Evolutionary conservation across 1,284 basidiomycete genomes (phyloP), one percentile per base, ranked within the genome.

Genomic region (Naganishia liquefaciens): DNA sequence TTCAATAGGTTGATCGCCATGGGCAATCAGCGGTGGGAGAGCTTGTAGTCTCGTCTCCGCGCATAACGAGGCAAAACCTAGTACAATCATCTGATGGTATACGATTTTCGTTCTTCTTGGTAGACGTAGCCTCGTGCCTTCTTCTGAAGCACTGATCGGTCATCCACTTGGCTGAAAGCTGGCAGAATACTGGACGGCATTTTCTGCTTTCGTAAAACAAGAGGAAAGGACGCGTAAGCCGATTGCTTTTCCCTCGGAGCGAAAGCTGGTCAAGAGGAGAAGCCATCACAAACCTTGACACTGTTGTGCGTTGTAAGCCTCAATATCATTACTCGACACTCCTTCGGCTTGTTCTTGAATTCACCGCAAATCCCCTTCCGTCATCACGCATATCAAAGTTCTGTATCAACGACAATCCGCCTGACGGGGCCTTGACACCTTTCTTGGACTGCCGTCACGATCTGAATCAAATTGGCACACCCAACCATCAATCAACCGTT

Each of bases 11-110:
- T 81, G 63, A 64, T 81, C 52, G 75, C 74, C 57, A 79, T 80
- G 72, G 77, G 77, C 9, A 68, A 71, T 46, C 77, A 80, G 72
- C 67, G 76, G 55, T 81, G 79, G 79, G 80, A 80, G 69, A 72
- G 73, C 43, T 68, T 80, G 67, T 80, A 76, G 40, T 33, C 21
- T n/a, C 21, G 23, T 15, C 28, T n/a, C n/a, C 21, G 23, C n/a
- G 23, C 25, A 25, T 42, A 7, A 37, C 33, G 33, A 37, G 33
- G 4, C 33, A 53, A 28, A 39, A 28, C 51, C 19, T 39, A 33
- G 37, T 39, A n/a, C n/a, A 28, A 17, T 43, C 43, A 37, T 51
- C 13, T 30, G n/a, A n/a, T n/a, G 33, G 28, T 39, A 28, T 53
- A 21, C 10, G 19, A 51, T 28, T 39, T 33, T 21, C 51, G 51